Evolutionary conservation across 2,329 filamentous ascomycete species (phyloP).

Genomic region (Dryadomyces quercus-mongolicae): DNA sequence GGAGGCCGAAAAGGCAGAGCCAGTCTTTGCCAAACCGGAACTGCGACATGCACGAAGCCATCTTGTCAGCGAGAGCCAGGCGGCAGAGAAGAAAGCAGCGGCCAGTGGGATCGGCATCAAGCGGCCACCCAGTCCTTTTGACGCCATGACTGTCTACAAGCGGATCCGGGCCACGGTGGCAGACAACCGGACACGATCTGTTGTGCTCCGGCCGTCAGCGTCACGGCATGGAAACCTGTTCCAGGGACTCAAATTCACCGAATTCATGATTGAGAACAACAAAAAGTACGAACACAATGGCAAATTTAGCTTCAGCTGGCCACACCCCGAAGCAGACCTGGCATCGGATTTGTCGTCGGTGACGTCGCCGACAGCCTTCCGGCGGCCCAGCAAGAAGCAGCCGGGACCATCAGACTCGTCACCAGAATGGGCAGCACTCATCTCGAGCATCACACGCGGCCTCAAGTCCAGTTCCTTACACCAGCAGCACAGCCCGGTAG

Average conservation of each 20-base stretch:
- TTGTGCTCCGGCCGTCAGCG: background rate
- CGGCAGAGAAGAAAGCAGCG: background rate
- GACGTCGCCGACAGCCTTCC: slow-evolving; percentile 12
- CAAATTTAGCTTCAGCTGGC: slow-evolving; percentile 34
- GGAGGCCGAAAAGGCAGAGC: slow-evolving; percentile 1
- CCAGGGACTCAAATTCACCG: slow-evolving; percentile 41
- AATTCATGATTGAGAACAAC: slow-evolving; percentile 38
- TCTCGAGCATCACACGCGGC: slow-evolving; percentile 24
- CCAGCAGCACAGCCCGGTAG: slow-evolving; percentile 13
- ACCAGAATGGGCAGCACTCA: slow-evolving; percentile 17
- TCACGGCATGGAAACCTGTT: slow-evolving; percentile 34
- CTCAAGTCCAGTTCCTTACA: slow-evolving; percentile 21
- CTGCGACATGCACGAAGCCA: slow-evolving; percentile 45
- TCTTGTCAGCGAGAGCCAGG: slow-evolving; percentile 25
- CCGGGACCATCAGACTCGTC: slow-evolving; percentile 8
- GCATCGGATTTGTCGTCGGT: slow-evolving; percentile 6
- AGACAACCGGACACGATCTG: background rate
- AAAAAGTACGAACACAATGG: slow-evolving; percentile 48
- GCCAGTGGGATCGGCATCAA: slow-evolving; percentile 23
- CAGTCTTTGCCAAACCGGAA: slow-evolving; percentile 47
- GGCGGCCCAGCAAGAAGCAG: slow-evolving; percentile 9
- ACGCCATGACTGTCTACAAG: slow-evolving; percentile 46
- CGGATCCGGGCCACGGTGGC: slow-evolving; percentile 30
- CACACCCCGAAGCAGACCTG: slow-evolving; percentile 14
- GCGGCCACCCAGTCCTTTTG: slow-evolving; percentile 43